Percentiles rank a stretch among this genome's conserved stretches.
Conservation (phyloP, 1,139 yeast genomes). For the Yamadazyma sp. region DNA sequence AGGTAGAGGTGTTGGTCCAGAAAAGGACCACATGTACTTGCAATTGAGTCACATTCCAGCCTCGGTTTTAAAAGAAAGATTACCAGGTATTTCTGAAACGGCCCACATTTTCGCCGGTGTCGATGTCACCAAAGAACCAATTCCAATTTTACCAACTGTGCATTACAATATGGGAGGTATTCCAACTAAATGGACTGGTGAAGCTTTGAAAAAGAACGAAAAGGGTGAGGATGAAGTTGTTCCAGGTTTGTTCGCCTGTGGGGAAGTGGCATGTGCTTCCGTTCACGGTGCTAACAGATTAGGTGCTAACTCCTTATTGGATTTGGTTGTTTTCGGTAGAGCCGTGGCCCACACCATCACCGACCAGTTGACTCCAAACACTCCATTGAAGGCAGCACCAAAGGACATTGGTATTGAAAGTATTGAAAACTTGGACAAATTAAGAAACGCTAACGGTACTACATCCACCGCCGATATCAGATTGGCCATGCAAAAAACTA, state of each 20-base stretch:
- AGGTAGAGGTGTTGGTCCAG: constrained; percentile 98
- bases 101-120: constrained; percentile 99
- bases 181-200: constrained; percentile 97
- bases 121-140: constrained; percentile 98
- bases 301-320: constrained; percentile 98
- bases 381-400: constrained; percentile 74
- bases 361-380: constrained; percentile 83
- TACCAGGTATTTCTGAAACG: constrained; percentile 99
- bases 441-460: constrained; percentile 85
- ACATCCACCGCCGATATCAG: constrained; percentile 86
- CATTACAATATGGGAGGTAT: constrained; percentile 99
- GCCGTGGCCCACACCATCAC: constrained; percentile 93
- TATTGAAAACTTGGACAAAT: constrained; percentile 82
- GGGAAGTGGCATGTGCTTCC: constrained; percentile 99
- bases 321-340: constrained; percentile 97
- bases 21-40: constrained; percentile 90
- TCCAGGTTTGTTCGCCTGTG: constrained; percentile 95
- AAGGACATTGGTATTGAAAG: constrained; percentile 88
- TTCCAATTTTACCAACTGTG: constrained; percentile 96
- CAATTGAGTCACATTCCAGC: constrained; percentile 96
- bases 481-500: constrained; percentile 87
- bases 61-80: constrained; percentile 86
- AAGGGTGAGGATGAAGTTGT: constrained; percentile 90
- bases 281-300: constrained; percentile 99
- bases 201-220: constrained; percentile 79